Conservation (phyloP, 495 filamentous ascomycete species). For the Amphirosellinia nigrospora region DNA sequence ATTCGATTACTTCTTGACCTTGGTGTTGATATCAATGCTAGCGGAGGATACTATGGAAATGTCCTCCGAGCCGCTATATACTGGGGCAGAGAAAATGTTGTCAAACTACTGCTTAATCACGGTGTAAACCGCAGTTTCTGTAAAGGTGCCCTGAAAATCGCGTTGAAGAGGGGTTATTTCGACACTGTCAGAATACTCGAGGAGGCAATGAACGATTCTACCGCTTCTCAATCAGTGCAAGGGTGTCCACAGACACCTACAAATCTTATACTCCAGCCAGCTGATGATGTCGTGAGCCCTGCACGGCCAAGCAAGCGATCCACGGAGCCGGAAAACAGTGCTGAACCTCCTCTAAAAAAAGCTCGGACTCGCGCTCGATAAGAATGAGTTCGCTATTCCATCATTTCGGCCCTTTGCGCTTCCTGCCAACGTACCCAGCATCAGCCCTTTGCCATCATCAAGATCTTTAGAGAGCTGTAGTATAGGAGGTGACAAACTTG, state of each 20-base stretch:
- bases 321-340: not conserved
- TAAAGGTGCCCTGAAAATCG: conserved; percentile 34
- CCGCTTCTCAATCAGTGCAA: not conserved
- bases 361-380: not conserved
- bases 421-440: not conserved
- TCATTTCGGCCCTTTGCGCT: not conserved
- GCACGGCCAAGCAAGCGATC: not conserved
- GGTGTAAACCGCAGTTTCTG: conserved; percentile 15
- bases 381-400: not conserved
- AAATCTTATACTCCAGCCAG: not conserved
- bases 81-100: no score
- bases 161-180: conserved; percentile 8
- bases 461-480: no score
- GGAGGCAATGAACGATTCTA: not conserved
- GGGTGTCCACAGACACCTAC: not conserved
- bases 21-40: no score
- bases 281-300: not conserved
- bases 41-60: no score
- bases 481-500: no score
- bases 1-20: no score
- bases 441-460: not conserved
- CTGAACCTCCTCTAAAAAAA: not conserved
- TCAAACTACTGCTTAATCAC: conserved; percentile 28
- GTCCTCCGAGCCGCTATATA: no score
- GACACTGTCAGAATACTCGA: conserved; percentile 26